Conservation (phyloP, 1,139 yeast species). For the Taphrina pruni region DNA sequence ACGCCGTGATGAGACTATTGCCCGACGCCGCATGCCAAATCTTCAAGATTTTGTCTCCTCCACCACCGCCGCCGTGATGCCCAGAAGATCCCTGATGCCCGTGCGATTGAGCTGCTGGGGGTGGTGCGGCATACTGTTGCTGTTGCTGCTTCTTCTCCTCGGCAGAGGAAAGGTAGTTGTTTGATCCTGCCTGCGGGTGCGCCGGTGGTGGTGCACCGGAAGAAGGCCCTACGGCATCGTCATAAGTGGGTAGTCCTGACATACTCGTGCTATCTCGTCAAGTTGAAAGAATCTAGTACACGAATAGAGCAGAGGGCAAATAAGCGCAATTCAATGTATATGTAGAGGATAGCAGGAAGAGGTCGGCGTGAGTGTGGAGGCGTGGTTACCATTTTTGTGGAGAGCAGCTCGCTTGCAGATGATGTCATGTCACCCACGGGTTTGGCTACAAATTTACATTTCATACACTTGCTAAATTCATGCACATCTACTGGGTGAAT, state of each 20-base stretch:
- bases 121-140: constrained; percentile 1
- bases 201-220: constrained; percentile 9
- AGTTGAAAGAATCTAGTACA: no score
- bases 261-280: not conserved
- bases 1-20: constrained; percentile 31
- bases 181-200: not conserved
- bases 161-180: not conserved
- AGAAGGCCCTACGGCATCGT: constrained; percentile 13
- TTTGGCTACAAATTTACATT: no score
- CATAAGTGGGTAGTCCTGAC: constrained; percentile 23
- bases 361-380: not conserved
- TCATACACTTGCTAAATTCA: no score
- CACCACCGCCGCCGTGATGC: not conserved
- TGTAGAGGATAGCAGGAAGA: no score
- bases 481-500: no score
- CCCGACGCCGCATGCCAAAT: constrained; percentile 34
- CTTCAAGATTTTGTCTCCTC: constrained; percentile 10
- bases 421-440: not conserved
- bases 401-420: not conserved
- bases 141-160: constrained; percentile 15
- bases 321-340: not conserved
- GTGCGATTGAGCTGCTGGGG: not conserved
- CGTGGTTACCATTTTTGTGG: not conserved
- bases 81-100: not conserved
- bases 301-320: no score